Evolutionary conservation across 805 yeast species (phyloP).

Genomic region (Saturnispora quitensis): DNA sequence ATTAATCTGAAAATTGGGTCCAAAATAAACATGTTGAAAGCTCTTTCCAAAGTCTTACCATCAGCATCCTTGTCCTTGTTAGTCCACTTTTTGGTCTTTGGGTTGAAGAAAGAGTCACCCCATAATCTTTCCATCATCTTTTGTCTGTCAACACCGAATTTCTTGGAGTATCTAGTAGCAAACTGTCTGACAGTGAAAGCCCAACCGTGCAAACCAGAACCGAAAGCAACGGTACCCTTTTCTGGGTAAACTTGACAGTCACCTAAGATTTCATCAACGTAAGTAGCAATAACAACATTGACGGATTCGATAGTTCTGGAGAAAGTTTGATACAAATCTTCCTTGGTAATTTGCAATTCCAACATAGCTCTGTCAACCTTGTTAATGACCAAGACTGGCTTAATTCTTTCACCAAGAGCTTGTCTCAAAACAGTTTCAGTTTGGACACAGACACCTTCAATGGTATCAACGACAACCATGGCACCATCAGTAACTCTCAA

Average conservation of each 20-base stretch:
- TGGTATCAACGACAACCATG: conserved; percentile 96
- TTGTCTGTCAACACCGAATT: conserved; percentile 95
- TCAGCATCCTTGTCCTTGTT: conserved; percentile 92
- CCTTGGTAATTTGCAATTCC: conserved; percentile 98
- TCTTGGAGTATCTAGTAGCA: conserved; percentile 96
- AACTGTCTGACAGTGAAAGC: conserved; percentile 99
- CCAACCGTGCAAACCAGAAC: conserved; percentile 99
- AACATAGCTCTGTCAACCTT: conserved; percentile 99
- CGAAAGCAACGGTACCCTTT: conserved; percentile 98
- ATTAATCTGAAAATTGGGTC: conserved; percentile 99
- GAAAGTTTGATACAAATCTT: conserved; percentile 97
- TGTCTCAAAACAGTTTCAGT: conserved; percentile 99
- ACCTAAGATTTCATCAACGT: conserved; percentile 84
- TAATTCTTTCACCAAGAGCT: conserved; percentile 98
- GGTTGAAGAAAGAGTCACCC: conserved; percentile 99
- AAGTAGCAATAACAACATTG: conserved; percentile 95
- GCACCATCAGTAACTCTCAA: conserved; percentile 99
- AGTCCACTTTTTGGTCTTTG: conserved; percentile 99
- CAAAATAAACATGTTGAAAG: conserved; percentile 97
- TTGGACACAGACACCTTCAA: conserved; percentile 99
- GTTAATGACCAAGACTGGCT: conserved; percentile 98
- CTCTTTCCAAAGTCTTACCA: conserved; percentile 95
- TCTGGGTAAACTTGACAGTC: conserved; percentile 99
- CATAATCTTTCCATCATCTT: conserved; percentile 99
- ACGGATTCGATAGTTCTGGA: conserved; percentile 99